phyloP scores from a whole-genome alignment of 768 basidiomycete genomes.

The Auricularia cornea region DNA sequence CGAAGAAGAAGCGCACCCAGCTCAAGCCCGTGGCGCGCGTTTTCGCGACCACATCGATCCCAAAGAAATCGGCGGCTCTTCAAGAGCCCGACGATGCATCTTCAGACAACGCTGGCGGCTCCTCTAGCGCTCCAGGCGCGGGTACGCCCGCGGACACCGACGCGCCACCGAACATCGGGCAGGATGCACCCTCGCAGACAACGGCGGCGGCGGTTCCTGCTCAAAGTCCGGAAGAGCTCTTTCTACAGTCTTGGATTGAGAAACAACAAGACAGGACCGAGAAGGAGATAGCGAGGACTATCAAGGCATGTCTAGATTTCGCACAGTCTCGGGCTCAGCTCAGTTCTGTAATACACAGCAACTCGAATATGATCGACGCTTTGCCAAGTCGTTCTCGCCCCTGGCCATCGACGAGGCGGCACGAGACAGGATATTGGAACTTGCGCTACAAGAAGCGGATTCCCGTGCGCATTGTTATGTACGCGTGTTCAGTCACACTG shows the following conservation, averaged over 20 bases:
- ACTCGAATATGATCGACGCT: constrained; percentile 74
- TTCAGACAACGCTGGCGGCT: neutral
- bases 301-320: constrained; percentile 47
- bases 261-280: constrained; percentile 81
- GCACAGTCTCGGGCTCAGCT: too few relatives aligned
- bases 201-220: constrained; percentile 9
- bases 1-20: constrained; percentile 82
- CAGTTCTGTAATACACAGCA: too few relatives aligned
- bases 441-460: constrained; percentile 28
- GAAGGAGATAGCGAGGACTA: constrained; percentile 63
- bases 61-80: constrained; percentile 49
- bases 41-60: constrained; percentile 75
- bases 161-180: constrained; percentile 18
- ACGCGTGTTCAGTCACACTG: neutral
- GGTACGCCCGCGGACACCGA: constrained; percentile 1
- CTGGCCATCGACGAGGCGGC: constrained; percentile 55
- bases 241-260: constrained; percentile 68
- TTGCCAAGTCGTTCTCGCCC: constrained; percentile 51
- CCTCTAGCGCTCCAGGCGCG: constrained; percentile 1
- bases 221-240: constrained; percentile 21
- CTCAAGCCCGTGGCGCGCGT: constrained; percentile 66
- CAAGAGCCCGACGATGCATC: constrained; percentile 7
- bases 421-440: constrained; percentile 49
- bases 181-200: constrained; percentile 25
- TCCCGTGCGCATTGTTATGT: neutral